Percentiles rank a stretch among this genome's conserved stretches.
Evolutionary conservation across 306 rosid species (phyloP).

Genomic region (Dalbergia cochinchinensis): DNA sequence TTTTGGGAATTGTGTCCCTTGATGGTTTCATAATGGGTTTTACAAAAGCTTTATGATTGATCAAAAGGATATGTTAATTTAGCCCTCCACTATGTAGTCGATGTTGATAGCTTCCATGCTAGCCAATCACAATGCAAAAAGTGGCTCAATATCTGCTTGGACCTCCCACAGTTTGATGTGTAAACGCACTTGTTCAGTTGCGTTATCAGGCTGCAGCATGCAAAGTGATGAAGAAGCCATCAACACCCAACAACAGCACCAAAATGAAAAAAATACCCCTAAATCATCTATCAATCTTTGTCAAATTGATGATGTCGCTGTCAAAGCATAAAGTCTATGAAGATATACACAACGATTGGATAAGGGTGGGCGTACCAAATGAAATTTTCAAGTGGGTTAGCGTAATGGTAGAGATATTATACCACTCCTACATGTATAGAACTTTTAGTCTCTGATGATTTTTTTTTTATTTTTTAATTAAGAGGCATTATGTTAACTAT

Average conservation of each 20-base stretch:
- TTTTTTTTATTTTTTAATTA: background rate
- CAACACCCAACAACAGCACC: background rate
- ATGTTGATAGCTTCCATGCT: background rate
- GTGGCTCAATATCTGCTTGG: background rate
- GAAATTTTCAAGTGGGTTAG: background rate
- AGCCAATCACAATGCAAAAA: conserved; percentile 1
- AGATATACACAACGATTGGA: background rate
- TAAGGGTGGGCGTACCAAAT: conserved; percentile 36
- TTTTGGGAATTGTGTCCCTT: conserved; percentile 13
- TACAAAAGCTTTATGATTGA: background rate
- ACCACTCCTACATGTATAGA: background rate
- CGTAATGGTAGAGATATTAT: background rate
- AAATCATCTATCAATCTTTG: background rate
- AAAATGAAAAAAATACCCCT: background rate
- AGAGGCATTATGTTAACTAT: background rate
- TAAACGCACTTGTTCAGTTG: background rate
- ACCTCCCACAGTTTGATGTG: background rate
- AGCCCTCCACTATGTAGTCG: conserved; percentile 7
- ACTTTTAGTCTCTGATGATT: background rate
- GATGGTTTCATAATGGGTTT: background rate
- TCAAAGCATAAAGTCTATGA: background rate
- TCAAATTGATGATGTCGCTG: conserved; percentile 2
- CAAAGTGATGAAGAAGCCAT: background rate
- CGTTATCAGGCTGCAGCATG: conserved; percentile 44
- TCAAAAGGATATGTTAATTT: background rate